Evolutionary conservation across 768 basidiomycete species (phyloP).

Genomic region (Russula vinacea): DNA sequence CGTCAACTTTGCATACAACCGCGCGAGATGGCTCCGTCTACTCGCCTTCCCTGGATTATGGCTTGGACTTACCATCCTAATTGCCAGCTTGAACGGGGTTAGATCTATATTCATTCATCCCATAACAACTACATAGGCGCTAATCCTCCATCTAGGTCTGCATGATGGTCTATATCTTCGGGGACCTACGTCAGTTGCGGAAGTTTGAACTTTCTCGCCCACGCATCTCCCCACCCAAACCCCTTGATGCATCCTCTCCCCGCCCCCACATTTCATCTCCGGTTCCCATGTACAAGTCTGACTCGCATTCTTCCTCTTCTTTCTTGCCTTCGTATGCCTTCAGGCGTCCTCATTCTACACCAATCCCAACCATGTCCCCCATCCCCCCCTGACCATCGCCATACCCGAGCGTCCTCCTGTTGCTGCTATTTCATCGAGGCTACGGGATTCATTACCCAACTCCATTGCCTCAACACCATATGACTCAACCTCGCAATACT

Average conservation of each 20-base stretch:
- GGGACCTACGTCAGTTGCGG: constrained; percentile 73
- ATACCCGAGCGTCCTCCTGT: constrained; percentile 14
- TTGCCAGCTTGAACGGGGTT: constrained; percentile 67
- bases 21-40: constrained; percentile 57
- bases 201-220: constrained; percentile 76
- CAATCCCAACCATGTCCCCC: background rate
- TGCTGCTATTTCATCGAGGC: constrained; percentile 1
- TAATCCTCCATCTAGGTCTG: constrained; percentile 43
- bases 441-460: constrained; percentile 20
- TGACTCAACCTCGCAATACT: constrained; percentile 19
- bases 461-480: constrained; percentile 26
- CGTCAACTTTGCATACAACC: constrained; percentile 46
- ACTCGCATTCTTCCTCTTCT: constrained; percentile 21
- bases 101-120: constrained; percentile 26
- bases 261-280: constrained; percentile 27
- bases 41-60: constrained; percentile 64
- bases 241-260: constrained; percentile 14
- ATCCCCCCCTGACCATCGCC: constrained; percentile 8
- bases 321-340: constrained; percentile 23
- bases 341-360: constrained; percentile 11
- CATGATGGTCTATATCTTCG: constrained; percentile 74
- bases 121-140: background rate
- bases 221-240: constrained; percentile 50
- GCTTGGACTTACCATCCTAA: constrained; percentile 59
- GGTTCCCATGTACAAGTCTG: constrained; percentile 11